phyloP scores from a whole-genome alignment of 2,329 filamentous ascomycete species.

The Diaporthe sp. region DNA sequence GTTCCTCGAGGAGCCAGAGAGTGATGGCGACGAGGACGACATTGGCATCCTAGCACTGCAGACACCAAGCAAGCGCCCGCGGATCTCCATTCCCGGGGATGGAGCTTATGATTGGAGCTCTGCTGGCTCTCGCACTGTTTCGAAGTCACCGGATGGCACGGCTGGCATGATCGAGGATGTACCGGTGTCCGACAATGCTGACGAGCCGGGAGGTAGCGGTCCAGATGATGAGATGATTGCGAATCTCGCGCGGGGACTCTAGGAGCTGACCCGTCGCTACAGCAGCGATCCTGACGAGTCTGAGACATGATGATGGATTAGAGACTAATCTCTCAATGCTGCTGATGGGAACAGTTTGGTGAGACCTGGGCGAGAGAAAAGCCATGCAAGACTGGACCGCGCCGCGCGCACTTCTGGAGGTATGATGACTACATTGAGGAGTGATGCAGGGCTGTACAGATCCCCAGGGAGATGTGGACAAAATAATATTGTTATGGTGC shows the following conservation, averaged over 20 bases:
- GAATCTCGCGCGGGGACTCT: not conserved
- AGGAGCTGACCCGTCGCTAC: no score
- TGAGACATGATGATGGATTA: not conserved
- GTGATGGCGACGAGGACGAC: not conserved
- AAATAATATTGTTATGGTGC: not conserved
- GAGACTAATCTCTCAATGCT: not conserved
- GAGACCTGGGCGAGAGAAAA: no score
- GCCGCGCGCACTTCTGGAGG: not conserved
- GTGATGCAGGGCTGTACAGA: not conserved
- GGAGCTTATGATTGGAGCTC: not conserved
- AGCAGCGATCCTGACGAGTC: not conserved
- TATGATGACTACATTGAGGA: not conserved
- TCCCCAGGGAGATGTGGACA: not conserved
- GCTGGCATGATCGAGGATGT: not conserved
- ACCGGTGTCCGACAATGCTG: rapidly evolving
- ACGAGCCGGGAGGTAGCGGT: not conserved
- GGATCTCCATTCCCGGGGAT: not conserved
- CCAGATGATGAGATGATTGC: not conserved
- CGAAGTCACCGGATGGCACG: not conserved
- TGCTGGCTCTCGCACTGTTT: not conserved
- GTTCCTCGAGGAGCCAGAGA: not conserved
- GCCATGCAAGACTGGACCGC: not conserved
- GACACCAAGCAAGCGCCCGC: constrained; percentile 10
- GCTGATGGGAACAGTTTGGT: not conserved
- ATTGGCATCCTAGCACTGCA: not conserved